Evolutionary conservation across 345 rosid species (phyloP).

Genomic region (Leavenworthia alabamica): DNA sequence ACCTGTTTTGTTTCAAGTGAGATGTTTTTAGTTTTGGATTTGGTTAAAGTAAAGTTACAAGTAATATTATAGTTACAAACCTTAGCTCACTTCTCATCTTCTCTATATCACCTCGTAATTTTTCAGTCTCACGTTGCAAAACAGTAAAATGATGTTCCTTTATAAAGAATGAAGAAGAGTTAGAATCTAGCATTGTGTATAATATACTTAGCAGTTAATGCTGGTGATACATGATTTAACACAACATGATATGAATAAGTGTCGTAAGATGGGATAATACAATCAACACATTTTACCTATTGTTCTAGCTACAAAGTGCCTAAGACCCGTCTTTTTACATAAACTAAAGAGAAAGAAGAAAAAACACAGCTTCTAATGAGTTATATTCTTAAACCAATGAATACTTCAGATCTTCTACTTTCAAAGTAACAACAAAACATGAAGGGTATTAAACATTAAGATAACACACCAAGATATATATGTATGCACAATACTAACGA

Average conservation of each 20-base stretch:
- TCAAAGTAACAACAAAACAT: conserved; percentile 12
- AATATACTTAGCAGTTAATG: too few species aligned
- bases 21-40: neutral
- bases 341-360: too few species aligned
- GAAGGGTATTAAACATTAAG: neutral
- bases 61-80: conserved; percentile 26
- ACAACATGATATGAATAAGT: too few species aligned
- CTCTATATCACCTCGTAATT: conserved; percentile 64
- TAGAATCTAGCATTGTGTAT: too few species aligned
- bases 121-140: conserved; percentile 86
- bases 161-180: too few species aligned
- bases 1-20: conserved; percentile 45
- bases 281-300: neutral
- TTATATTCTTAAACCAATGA: neutral
- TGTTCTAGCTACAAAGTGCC: neutral
- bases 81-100: conserved; percentile 85
- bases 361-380: neutral
- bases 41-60: neutral
- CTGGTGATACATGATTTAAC: too few species aligned
- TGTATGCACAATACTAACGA: too few species aligned
- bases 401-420: neutral
- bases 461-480: too few species aligned
- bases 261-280: neutral
- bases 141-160: conserved; percentile 82
- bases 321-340: too few species aligned